Percentiles rank a stretch among this genome's conserved stretches.
Evolutionary conservation across 1,139 yeast species (phyloP).

Genomic region (Spathaspora sp.): DNA sequence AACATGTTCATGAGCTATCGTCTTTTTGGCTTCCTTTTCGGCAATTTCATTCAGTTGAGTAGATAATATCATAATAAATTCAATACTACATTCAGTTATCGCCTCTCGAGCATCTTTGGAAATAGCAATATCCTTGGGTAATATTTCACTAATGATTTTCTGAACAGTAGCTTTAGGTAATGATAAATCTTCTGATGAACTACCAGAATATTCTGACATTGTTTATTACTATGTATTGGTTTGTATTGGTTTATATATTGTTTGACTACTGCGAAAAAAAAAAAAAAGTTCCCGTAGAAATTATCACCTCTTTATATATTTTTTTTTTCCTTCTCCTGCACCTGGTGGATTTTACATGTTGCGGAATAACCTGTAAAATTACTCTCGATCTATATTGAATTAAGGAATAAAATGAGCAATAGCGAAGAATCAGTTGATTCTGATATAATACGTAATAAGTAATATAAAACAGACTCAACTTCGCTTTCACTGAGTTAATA

Average conservation of each 20-base stretch:
- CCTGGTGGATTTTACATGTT: background rate
- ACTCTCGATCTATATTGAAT: too few species aligned
- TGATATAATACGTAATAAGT: too few species aligned
- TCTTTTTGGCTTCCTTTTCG: slow-evolving; percentile 92
- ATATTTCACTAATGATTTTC: slow-evolving; percentile 85
- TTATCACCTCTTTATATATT: background rate
- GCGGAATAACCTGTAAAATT: background rate
- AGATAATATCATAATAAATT: slow-evolving; percentile 90
- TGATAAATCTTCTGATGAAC: slow-evolving; percentile 42
- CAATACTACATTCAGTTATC: slow-evolving; percentile 92
- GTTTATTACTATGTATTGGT: background rate
- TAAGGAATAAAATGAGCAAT: too few species aligned
- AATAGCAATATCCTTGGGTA: slow-evolving; percentile 83
- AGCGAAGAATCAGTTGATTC: too few species aligned
- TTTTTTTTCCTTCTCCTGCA: background rate
- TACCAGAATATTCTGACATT: slow-evolving; percentile 42
- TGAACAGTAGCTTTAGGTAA: slow-evolving; percentile 85
- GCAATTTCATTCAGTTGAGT: slow-evolving; percentile 96
- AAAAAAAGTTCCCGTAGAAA: background rate
- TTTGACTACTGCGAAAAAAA: background rate
- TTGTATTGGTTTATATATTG: background rate
- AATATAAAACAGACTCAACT: too few species aligned
- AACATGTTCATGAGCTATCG: slow-evolving; percentile 96
- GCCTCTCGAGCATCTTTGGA: slow-evolving; percentile 95
- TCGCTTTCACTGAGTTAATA: too few species aligned